phyloP scores from a whole-genome alignment of 192 early-diverging fungal species.

The Thamnidium elegans region DNA sequence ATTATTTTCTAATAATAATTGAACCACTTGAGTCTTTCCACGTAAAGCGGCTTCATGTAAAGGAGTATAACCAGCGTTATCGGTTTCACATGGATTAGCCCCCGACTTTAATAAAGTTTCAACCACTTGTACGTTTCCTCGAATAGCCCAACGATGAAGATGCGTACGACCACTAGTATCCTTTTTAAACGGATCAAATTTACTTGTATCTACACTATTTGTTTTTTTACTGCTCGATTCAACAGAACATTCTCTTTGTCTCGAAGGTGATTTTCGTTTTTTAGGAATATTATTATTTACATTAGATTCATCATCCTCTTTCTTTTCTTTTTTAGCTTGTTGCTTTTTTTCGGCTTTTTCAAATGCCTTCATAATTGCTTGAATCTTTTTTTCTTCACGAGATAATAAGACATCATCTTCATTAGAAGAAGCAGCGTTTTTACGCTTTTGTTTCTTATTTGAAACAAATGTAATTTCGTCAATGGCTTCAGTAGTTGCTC shows the following conservation, averaged over 20 bases:
- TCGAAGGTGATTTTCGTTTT: conserved; percentile 5
- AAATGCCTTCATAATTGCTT: conserved; percentile 58
- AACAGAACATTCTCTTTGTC: conserved; percentile 24
- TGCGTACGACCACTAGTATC: conserved; percentile 67
- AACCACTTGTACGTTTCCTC: conserved; percentile 55
- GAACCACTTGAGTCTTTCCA: conserved; percentile 50
- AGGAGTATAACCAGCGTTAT: conserved; percentile 66
- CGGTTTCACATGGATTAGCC: conserved; percentile 54
- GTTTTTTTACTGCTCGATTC: conserved; percentile 7
- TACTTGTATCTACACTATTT: conserved; percentile 11
- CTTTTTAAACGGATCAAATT: conserved; percentile 47
- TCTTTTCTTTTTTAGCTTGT: conserved; percentile 23
- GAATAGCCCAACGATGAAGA: conserved; percentile 58
- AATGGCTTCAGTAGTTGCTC: conserved; percentile 26
- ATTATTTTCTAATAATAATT: conserved; percentile 50
- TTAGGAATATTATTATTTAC: background rate
- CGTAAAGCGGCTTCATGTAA: conserved; percentile 64
- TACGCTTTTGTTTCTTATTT: conserved; percentile 10
- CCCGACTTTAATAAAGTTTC: conserved; percentile 55
- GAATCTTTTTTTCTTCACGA: conserved; percentile 68
- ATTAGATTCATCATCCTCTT: background rate
- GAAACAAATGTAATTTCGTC: conserved; percentile 28
- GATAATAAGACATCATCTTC: conserved; percentile 34
- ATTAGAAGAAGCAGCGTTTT: background rate
- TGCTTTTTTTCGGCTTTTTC: conserved; percentile 56